Evolutionary conservation across 2,329 filamentous ascomycete species (phyloP).

Genomic region (Aureobasidium subglaciale): DNA sequence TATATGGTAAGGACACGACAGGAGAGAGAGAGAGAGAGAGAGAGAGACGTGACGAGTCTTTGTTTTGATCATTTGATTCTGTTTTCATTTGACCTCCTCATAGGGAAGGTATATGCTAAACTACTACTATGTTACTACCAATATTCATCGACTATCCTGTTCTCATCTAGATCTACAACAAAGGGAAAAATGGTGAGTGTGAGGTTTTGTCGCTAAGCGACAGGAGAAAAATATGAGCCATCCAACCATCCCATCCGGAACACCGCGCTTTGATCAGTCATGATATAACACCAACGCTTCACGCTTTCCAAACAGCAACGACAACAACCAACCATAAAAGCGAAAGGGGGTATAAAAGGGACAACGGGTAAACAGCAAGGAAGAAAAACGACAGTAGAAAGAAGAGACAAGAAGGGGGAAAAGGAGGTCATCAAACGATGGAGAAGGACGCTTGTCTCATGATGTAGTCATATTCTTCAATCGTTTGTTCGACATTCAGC

Average conservation of each 20-base stretch:
- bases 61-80: neutral
- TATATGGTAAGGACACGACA: too few relatives aligned
- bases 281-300: constrained; percentile 4
- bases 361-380: neutral
- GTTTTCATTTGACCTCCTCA: neutral
- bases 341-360: constrained; percentile 2
- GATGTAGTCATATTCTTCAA: constrained; percentile 4
- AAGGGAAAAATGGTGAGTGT: too few relatives aligned
- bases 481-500: neutral
- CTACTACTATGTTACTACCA: neutral
- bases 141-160: neutral
- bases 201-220: neutral
- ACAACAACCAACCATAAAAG: too few relatives aligned
- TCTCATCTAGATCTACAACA: neutral
- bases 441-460: constrained; percentile 1
- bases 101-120: neutral
- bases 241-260: neutral
- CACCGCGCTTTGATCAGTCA: constrained; percentile 8
- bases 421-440: neutral
- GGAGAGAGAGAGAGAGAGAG: too few relatives aligned
- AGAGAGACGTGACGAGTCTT: too few relatives aligned
- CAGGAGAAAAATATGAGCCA: neutral
- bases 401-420: neutral
- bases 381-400: neutral
- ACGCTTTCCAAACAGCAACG: neutral